Evolutionary conservation across 2,329 filamentous ascomycete genomes (phyloP).

Genomic region (Clarireedia sp.): DNA sequence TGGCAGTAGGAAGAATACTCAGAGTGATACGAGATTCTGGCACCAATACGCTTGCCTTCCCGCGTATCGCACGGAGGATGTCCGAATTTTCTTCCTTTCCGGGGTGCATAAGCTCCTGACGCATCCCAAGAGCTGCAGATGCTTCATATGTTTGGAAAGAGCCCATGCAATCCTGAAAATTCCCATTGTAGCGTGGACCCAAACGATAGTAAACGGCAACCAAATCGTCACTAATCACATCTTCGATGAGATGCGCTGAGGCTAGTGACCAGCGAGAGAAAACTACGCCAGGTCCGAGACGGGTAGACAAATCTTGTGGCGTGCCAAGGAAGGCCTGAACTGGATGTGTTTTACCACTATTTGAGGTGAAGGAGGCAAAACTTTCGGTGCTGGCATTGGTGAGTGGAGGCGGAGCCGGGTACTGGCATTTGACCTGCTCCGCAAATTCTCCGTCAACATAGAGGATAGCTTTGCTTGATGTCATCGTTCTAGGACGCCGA

Average conservation of each 20-base stretch:
- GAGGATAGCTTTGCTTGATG: slow-evolving; percentile 72
- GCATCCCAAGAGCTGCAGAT: slow-evolving; percentile 80
- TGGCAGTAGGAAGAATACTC: slow-evolving; percentile 71
- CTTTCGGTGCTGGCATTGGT: slow-evolving; percentile 56
- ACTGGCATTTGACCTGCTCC: slow-evolving; percentile 84
- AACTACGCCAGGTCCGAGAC: slow-evolving; percentile 64
- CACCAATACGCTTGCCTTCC: slow-evolving; percentile 73
- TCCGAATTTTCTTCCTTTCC: slow-evolving; percentile 88
- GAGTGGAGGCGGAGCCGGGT: slow-evolving; percentile 67
- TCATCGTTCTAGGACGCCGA: slow-evolving; percentile 65
- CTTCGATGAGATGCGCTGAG: slow-evolving; percentile 81
- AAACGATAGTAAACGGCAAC: slow-evolving; percentile 85
- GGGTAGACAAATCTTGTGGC: slow-evolving; percentile 74
- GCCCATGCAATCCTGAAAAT: slow-evolving; percentile 92
- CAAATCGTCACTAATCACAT: slow-evolving; percentile 82
- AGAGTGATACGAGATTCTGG: slow-evolving; percentile 76
- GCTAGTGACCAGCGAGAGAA: slow-evolving; percentile 82
- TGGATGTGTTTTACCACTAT: slow-evolving; percentile 50
- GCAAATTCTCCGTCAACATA: slow-evolving; percentile 92
- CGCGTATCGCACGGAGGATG: slow-evolving; percentile 79
- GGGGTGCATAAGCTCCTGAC: slow-evolving; percentile 83
- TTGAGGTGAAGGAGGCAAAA: slow-evolving; percentile 62
- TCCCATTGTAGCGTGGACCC: slow-evolving; percentile 85
- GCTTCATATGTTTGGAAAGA: slow-evolving; percentile 95
- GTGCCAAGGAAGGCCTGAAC: slow-evolving; percentile 93